Conservation (phyloP, 2,329 filamentous ascomycete species). For the Sphaerulina musiva region DNA sequence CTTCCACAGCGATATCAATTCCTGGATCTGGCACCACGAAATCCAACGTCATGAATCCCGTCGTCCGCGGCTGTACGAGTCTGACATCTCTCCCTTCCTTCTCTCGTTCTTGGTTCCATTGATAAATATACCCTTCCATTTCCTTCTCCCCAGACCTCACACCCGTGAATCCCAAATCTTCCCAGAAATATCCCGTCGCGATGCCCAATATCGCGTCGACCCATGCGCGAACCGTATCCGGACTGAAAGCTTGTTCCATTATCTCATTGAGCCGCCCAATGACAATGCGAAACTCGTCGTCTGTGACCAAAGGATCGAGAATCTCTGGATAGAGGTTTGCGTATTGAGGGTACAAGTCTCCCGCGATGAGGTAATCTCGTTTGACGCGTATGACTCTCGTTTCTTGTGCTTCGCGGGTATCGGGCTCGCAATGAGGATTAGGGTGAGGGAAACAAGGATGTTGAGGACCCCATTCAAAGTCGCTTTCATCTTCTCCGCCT, state of each 20-base stretch:
- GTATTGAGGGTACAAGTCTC: conserved; percentile 86
- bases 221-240: conserved; percentile 68
- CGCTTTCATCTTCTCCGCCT: conserved; percentile 46
- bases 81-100: conserved; percentile 58
- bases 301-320: conserved; percentile 74
- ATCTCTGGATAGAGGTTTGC: conserved; percentile 96
- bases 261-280: conserved; percentile 76
- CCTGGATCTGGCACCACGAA: conserved; percentile 77
- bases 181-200: conserved; percentile 89
- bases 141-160: conserved; percentile 64
- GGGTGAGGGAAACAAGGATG: conserved; percentile 93
- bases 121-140: conserved; percentile 75
- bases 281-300: conserved; percentile 77
- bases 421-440: conserved; percentile 79
- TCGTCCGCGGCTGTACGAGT: conserved; percentile 71
- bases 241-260: conserved; percentile 70
- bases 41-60: conserved; percentile 81
- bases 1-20: conserved; percentile 41
- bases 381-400: conserved; percentile 89
- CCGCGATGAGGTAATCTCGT: conserved; percentile 79
- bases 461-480: conserved; percentile 81
- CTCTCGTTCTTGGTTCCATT: conserved; percentile 68
- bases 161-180: conserved; percentile 72
- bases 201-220: conserved; percentile 73
- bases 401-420: conserved; percentile 64